Evolutionary conservation across 1,284 basidiomycete species (phyloP), one percentile per base, ranked within the genome.

Genomic region (Dichomitus squalens): DNA sequence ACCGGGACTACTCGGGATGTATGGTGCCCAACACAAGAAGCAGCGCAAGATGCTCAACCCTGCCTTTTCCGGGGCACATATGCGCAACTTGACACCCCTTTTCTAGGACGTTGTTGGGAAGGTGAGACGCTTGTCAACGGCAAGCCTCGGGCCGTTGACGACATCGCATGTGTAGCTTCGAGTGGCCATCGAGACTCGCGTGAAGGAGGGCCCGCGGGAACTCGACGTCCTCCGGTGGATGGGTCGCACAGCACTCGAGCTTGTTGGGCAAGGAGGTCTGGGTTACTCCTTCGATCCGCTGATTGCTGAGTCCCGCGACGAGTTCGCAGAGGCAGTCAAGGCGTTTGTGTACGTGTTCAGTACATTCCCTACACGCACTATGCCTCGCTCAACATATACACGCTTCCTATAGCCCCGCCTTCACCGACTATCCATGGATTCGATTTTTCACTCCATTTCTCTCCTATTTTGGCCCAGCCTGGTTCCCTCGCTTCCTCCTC

Each of bases 221-320:
- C 58, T 76, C 23, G 72, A 78, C 52, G 58, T 78, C 9, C 60
- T 73, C 14, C 60, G 68, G 7, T 78, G 75, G 75, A 71, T 74
- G 68, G 65, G 69, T 2, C 67, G 70, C 16, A 67, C 68, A 4
- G 73, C 76, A 16, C 55, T 71, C 20, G 69, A 72, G 52, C 60
- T 69, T 12, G 62, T 72, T 18, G 70, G 70, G 9, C 68, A 69
- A 56, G 71, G 54, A 43, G 73, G 73, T 2, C 57, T 76, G 0
- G 74, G 78, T 11, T 72, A 77, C 59, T 73, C 73, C 1, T 79
- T 79, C 55, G 72, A 75, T 55, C 29, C 70, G 2, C 64, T 78
- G 18, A 54, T 57, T 8, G 60, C 66, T 12, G 58, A 65, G 20
- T 63, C 33, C 5, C 16, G 16, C 9, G 64, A 75, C 54, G 67